Conservation (phyloP, 306 rosid genomes). For the Chamaecrista fasciculata region DNA sequence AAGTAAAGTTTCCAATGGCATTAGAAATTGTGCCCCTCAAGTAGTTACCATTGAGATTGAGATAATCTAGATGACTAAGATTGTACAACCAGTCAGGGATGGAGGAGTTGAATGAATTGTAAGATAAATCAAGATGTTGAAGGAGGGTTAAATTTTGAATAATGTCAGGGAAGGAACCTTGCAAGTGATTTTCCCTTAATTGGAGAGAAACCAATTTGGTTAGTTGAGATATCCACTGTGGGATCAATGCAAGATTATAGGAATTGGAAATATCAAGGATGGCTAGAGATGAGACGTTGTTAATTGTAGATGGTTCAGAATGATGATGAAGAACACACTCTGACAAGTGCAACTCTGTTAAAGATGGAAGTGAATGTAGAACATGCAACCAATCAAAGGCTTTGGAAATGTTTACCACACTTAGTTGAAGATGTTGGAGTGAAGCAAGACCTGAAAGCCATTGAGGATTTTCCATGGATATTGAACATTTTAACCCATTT, state of each 20-base stretch:
- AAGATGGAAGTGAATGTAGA: constrained; percentile 23
- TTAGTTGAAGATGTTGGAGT: constrained; percentile 16
- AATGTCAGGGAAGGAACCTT: background rate
- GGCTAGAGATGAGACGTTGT: background rate
- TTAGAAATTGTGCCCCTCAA: background rate
- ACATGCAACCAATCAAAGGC: constrained; percentile 17
- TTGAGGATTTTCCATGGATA: background rate
- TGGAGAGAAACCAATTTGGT: background rate
- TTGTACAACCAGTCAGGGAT: constrained; percentile 12
- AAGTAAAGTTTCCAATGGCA: constrained; percentile 22
- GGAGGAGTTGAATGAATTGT: background rate
- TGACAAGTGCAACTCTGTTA: background rate
- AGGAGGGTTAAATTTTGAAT: constrained; percentile 30
- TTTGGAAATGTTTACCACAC: background rate
- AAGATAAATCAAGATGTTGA: background rate
- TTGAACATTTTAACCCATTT: no score
- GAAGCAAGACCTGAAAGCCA: constrained; percentile 1
- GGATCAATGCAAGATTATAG: background rate
- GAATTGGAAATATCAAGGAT: background rate
- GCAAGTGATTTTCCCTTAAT: rapidly evolving
- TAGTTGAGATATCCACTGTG: background rate
- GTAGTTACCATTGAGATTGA: background rate
- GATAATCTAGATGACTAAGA: constrained; percentile 6
- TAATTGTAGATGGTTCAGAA: background rate
- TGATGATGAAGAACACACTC: rapidly evolving